These are phyloP conservation scores for Colletotrichum endophyticum DNA, from an alignment of 2,329 filamentous ascomycete genomes.

Conservation along the genomic window DNA sequence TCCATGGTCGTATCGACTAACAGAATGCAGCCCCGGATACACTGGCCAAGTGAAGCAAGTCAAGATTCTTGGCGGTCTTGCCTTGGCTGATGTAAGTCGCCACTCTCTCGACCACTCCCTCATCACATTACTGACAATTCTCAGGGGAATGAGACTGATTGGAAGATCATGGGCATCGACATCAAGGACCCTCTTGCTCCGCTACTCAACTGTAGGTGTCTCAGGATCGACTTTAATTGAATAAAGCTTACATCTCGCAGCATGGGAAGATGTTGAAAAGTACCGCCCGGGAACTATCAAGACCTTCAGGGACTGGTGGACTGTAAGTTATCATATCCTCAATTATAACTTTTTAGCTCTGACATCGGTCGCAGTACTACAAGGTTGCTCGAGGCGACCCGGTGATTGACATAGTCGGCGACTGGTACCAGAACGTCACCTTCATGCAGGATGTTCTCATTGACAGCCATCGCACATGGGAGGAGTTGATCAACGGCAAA, in stretches of 20 bases:
- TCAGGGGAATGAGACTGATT: conserved; percentile 39
- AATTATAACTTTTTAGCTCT: too few species aligned
- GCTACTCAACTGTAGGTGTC: conserved; percentile 34
- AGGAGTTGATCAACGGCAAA: conserved; percentile 40
- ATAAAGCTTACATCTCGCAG: conserved; percentile 16
- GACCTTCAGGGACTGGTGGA: conserved; percentile 43
- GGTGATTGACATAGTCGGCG: conserved; percentile 39
- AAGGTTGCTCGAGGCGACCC: conserved; percentile 41
- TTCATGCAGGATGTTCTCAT: conserved; percentile 34
- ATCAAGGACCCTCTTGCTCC: conserved; percentile 40
- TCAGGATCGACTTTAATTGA: rapidly evolving
- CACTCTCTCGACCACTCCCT: rapidly evolving
- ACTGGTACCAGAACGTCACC: conserved; percentile 38
- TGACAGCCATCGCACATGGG: conserved; percentile 43
- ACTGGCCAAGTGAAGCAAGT: conserved; percentile 45
- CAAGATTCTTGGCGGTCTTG: conserved; percentile 44
- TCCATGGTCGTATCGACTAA: conserved; percentile 24
- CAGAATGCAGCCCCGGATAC: conserved; percentile 33
- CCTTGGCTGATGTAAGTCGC: conserved; percentile 39
- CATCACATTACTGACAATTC: not conserved
- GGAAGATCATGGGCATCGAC: conserved; percentile 45
- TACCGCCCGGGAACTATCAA: conserved; percentile 40
- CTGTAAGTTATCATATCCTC: too few species aligned
- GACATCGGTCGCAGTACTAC: conserved; percentile 34
- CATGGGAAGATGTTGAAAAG: conserved; percentile 39